Percentiles rank a stretch among this genome's conserved stretches.
Evolutionary conservation across 139 green algal species (phyloP).

Genomic region (Marvania coccoides): DNA sequence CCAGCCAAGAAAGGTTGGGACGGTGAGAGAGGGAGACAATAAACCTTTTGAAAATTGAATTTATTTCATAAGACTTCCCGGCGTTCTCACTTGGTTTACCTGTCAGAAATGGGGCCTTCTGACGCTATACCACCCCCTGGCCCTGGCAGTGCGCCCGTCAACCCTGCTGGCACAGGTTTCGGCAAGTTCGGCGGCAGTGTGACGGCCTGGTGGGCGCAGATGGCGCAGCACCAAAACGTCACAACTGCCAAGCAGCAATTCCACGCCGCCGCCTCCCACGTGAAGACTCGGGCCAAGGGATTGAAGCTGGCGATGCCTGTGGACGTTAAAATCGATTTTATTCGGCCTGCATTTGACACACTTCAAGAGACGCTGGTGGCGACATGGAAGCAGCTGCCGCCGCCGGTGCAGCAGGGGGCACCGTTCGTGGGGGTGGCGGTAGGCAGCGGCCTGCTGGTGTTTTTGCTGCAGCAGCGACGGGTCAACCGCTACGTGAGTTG

Average conservation of each 20-base stretch:
- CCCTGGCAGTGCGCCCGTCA: no score
- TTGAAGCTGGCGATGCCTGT: conserved; percentile 20
- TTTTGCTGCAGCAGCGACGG: conserved; percentile 24
- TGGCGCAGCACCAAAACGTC: no score
- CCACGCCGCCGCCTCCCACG: not conserved
- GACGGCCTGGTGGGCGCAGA: no score
- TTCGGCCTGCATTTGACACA: conserved; percentile 24
- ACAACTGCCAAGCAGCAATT: not conserved
- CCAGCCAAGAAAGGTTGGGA: no score
- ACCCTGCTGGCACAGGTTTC: no score
- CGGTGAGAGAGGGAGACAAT: no score
- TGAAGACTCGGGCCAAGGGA: not conserved
- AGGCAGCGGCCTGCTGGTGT: conserved; percentile 29
- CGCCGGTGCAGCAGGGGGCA: conserved; percentile 29
- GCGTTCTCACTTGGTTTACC: no score
- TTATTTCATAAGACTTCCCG: no score
- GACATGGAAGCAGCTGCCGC: conserved; percentile 33
- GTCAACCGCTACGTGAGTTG: conserved; percentile 19
- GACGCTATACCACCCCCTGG: no score
- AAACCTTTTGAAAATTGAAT: no score
- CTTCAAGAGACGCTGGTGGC: conserved; percentile 13
- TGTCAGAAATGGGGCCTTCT: no score
- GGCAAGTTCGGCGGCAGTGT: no score
- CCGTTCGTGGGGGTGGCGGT: conserved; percentile 27
- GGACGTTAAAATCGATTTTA: conserved; percentile 35